phyloP scores from a whole-genome alignment of 805 yeast genomes.

The Myxozyma geophila region DNA sequence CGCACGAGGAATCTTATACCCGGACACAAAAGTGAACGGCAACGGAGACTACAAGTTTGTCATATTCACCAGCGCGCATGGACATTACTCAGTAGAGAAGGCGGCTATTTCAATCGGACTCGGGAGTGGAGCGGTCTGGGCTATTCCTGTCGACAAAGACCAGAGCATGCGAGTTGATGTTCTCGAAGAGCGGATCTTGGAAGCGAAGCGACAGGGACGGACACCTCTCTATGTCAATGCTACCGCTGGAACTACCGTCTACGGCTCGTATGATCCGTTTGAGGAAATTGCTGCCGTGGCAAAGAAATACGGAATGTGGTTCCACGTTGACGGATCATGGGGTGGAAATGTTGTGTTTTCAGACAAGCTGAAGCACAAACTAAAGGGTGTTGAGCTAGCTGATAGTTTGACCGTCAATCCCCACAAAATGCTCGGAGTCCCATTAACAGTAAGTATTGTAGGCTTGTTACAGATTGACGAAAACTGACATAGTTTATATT shows the following conservation, averaged over 20 bases:
- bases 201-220: constrained; percentile 57
- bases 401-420: constrained; percentile 82
- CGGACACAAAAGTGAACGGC: constrained; percentile 71
- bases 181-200: constrained; percentile 53
- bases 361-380: constrained; percentile 49
- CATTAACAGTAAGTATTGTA: constrained; percentile 47
- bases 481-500: background rate
- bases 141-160: constrained; percentile 58
- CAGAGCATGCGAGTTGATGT: constrained; percentile 62
- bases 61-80: constrained; percentile 69
- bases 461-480: background rate
- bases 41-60: constrained; percentile 62
- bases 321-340: constrained; percentile 90
- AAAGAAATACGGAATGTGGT: constrained; percentile 63
- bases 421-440: constrained; percentile 88
- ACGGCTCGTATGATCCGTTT: constrained; percentile 79
- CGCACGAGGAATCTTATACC: constrained; percentile 68
- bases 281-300: constrained; percentile 59
- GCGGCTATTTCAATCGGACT: constrained; percentile 78
- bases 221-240: constrained; percentile 78
- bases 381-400: constrained; percentile 67
- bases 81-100: constrained; percentile 73
- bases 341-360: constrained; percentile 85
- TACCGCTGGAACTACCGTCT: constrained; percentile 89
- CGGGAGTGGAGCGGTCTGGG: constrained; percentile 66